These are phyloP conservation scores for Chalciporus chontae DNA, from an alignment of 768 basidiomycete genomes.

Conservation along the genomic window DNA sequence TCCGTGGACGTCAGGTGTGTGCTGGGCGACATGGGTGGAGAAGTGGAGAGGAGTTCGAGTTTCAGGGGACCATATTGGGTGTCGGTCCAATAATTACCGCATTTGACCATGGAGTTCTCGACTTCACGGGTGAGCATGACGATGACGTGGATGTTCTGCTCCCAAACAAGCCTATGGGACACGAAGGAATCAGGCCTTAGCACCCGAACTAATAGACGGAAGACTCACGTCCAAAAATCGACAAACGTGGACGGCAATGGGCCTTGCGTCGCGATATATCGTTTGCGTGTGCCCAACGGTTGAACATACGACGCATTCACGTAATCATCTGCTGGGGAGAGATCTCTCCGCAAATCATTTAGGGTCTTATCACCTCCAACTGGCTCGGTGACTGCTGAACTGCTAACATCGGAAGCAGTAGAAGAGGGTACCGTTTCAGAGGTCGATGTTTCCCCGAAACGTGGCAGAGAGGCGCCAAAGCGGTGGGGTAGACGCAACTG, in stretches of 20 bases:
- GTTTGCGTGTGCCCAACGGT: slow-evolving; percentile 73
- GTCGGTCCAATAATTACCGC: slow-evolving; percentile 84
- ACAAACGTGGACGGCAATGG: slow-evolving; percentile 84
- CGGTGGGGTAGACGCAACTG: slow-evolving; percentile 19
- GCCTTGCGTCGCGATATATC: slow-evolving; percentile 96
- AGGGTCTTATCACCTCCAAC: not conserved
- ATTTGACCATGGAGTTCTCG: slow-evolving; percentile 86
- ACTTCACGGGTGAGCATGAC: slow-evolving; percentile 95
- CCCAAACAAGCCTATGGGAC: slow-evolving; percentile 71
- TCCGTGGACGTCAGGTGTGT: slow-evolving; percentile 33
- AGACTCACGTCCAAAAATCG: slow-evolving; percentile 91
- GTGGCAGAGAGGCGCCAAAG: slow-evolving; percentile 11
- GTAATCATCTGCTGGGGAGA: slow-evolving; percentile 72
- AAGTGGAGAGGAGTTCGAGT: slow-evolving; percentile 48
- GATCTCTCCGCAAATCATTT: slow-evolving; percentile 11
- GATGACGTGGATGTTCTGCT: slow-evolving; percentile 91
- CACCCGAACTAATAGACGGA: not conserved
- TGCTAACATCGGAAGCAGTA: not conserved
- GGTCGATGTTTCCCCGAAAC: slow-evolving; percentile 10
- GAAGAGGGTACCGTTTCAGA: slow-evolving; percentile 3
- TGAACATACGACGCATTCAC: slow-evolving; percentile 94
- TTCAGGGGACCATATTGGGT: slow-evolving; percentile 67
- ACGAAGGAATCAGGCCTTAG: slow-evolving; percentile 6
- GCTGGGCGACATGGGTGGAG: slow-evolving; percentile 33
- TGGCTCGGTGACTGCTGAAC: not conserved